phyloP scores from a whole-genome alignment of 225 moss, liverwort and hornwort genomes.

The Physcomitrellopsis africana region DNA sequence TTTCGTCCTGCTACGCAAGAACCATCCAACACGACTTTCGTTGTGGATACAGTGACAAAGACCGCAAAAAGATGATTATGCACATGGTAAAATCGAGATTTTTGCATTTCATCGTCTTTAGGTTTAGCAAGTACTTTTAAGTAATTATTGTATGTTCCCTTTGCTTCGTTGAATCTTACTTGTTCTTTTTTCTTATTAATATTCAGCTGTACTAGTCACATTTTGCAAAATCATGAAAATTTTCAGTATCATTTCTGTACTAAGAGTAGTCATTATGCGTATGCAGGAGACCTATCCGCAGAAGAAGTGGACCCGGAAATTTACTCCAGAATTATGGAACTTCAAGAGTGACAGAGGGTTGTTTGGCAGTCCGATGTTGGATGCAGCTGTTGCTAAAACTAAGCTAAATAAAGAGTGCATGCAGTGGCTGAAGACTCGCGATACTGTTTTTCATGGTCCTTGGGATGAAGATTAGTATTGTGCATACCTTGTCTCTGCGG shows the following conservation, averaged over 20 bases:
- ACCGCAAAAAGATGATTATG: conserved; percentile 83
- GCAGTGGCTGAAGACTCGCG: conserved; percentile 86
- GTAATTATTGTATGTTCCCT: background rate
- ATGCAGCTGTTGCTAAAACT: conserved; percentile 77
- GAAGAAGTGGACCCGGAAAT: conserved; percentile 92
- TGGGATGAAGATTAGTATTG: conserved; percentile 77
- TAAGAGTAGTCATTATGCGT: conserved; percentile 6
- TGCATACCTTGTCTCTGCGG: conserved; percentile 25
- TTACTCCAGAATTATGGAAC: conserved; percentile 84
- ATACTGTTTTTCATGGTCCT: conserved; percentile 84
- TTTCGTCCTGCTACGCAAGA: conserved; percentile 94
- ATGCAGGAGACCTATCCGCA: conserved; percentile 84
- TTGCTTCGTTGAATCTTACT: background rate
- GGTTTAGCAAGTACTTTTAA: background rate
- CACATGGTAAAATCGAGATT: conserved; percentile 66
- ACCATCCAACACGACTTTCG: conserved; percentile 87
- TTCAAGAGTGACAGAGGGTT: conserved; percentile 90
- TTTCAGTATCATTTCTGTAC: background rate
- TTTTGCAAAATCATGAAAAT: background rate
- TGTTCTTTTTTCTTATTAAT: conserved; percentile 1
- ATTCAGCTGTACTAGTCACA: background rate
- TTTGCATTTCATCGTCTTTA: background rate
- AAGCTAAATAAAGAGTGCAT: conserved; percentile 76
- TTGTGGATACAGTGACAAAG: conserved; percentile 82
- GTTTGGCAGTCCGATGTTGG: conserved; percentile 98